phyloP scores from a whole-genome alignment of 2,329 filamentous ascomycete genomes.

The Colletotrichum sp. region DNA sequence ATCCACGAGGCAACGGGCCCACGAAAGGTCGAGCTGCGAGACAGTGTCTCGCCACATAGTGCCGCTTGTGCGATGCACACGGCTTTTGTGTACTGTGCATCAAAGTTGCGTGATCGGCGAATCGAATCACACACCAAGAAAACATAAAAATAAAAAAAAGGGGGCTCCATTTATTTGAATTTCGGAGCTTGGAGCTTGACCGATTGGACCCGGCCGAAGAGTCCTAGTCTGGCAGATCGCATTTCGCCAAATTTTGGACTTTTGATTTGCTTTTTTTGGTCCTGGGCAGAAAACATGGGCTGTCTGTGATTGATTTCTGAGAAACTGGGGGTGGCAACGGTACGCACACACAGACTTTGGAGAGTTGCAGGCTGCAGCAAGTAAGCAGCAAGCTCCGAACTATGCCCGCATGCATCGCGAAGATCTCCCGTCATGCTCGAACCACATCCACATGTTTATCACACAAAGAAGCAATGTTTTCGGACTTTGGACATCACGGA shows the following conservation, averaged over 20 bases:
- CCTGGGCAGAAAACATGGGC: background rate
- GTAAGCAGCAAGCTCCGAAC: background rate
- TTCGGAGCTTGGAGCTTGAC: background rate
- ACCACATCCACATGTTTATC: background rate
- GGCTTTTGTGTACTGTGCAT: background rate
- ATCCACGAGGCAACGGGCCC: background rate
- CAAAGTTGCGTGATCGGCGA: background rate
- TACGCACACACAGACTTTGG: background rate
- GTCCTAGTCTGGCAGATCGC: background rate
- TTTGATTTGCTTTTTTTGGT: background rate
- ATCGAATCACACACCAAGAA: background rate
- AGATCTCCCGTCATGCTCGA: background rate
- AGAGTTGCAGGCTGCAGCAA: background rate
- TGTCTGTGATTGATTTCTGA: background rate
- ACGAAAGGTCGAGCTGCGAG: background rate
- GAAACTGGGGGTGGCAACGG: background rate
- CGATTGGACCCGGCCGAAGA: background rate
- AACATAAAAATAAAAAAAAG: background rate
- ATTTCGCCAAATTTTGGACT: background rate
- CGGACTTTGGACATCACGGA: background rate
- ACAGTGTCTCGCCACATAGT: conserved; percentile 18
- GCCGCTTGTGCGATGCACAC: background rate
- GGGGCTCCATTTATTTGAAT: background rate
- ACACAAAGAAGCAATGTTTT: background rate
- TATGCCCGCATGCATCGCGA: background rate